Base-by-base conservation (phyloP, 2,329 filamentous ascomycete genomes). In the Neonectria punicea region DNA sequence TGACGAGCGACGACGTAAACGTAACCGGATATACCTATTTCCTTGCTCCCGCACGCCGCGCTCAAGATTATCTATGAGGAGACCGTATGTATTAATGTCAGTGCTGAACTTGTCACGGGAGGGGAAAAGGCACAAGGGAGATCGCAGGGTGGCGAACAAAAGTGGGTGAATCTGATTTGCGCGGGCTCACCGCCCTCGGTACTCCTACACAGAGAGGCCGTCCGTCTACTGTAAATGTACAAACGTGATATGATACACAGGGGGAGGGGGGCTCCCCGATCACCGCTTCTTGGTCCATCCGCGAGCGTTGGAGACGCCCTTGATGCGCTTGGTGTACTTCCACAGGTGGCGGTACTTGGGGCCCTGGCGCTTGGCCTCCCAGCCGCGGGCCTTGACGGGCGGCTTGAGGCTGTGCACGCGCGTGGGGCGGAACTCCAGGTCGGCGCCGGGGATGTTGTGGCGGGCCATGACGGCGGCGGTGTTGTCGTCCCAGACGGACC, bases 401-500 rank as follows among this genome's bases (percentile, higher is more conserved):
- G 81, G 82, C 83, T 90, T 90, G 73, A 90, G 80, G 72, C 87
- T 87, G 82, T 92, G 87, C 66, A 95, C 86, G 75, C 89, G 92
- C 82, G 91, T 91, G 76, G 89, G 89, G 83, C 92, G 93, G 80
- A 97, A 93, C 82, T 98, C 93, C 68, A 98, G 78, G 75, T 97
- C 91, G 63, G 90, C 89, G 53, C 93, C 93, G 30, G 89, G 86
- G 67, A 97, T 85, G 65, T 88, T 89, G 72, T 92, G 87, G 73
- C 92, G 87, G 76, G 89, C 84, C 95, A 99, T 98, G 68, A 99
- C 93, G 55, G 84, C 89, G n/a, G 88, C 89, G 58, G 93, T 99
- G 73, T 87, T 89, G 65, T 96, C 92, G 79, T 99, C 96, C 93
- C 94, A 98, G 70, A 92, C 83, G 65, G 89, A 91, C 70, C 96